Evolutionary conservation across 371 early-diverging fungal genomes (phyloP).

Genomic region (Mucor ambiguus): DNA sequence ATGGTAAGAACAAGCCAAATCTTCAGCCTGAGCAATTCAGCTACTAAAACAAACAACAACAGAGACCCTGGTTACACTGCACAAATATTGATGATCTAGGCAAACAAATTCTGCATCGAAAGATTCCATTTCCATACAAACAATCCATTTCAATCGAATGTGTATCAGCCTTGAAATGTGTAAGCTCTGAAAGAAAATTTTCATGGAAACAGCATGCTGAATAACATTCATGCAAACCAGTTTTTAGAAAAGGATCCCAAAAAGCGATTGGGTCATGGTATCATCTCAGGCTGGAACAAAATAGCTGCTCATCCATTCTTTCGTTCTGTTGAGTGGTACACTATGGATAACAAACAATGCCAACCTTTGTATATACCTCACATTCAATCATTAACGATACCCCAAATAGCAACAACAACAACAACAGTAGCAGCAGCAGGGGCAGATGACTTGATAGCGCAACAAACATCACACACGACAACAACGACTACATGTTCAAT

Average conservation of each 20-base stretch:
- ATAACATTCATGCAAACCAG: slow-evolving; percentile 16
- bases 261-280: slow-evolving; percentile 47
- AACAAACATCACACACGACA: background rate
- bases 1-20: slow-evolving; percentile 24
- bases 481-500: background rate
- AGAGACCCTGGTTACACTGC: slow-evolving; percentile 52
- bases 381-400: background rate
- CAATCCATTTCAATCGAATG: slow-evolving; percentile 49
- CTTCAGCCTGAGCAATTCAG: background rate
- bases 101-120: slow-evolving; percentile 42
- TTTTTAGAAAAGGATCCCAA: slow-evolving; percentile 39
- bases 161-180: slow-evolving; percentile 54
- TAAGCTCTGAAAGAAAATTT: slow-evolving; percentile 16
- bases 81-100: slow-evolving; percentile 47
- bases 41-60: background rate
- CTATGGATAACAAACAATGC: slow-evolving; percentile 36
- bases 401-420: background rate
- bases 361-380: slow-evolving; percentile 51
- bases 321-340: slow-evolving; percentile 36
- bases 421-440: background rate
- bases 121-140: slow-evolving; percentile 45
- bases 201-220: background rate
- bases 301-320: slow-evolving; percentile 50
- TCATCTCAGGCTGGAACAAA: slow-evolving; percentile 30
- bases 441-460: background rate